phyloP scores from a whole-genome alignment of 176 grass and related monocot genomes.

The Triticum turgidum region DNA sequence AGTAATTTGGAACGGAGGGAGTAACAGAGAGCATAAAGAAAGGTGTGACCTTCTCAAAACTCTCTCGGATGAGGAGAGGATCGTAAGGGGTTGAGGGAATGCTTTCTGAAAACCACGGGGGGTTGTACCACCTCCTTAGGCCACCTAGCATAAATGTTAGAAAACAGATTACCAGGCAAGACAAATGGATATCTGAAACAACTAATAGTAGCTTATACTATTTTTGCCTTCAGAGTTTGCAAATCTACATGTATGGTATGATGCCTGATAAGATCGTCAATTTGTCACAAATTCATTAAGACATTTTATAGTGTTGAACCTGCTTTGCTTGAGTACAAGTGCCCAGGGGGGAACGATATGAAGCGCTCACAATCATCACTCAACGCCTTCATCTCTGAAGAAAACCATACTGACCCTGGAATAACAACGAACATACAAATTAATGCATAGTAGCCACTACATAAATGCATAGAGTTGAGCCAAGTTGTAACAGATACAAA shows the following conservation, averaged over 20 bases:
- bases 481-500: not conserved
- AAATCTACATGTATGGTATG: slow-evolving; percentile 4
- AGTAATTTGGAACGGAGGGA: too few relatives aligned
- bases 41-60: slow-evolving; percentile 72
- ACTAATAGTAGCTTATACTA: not conserved
- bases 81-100: slow-evolving; percentile 86
- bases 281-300: slow-evolving; percentile 8
- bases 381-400: slow-evolving; percentile 98
- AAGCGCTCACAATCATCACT: slow-evolving; percentile 99
- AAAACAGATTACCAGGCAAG: slow-evolving; percentile 9
- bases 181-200: slow-evolving; percentile 24
- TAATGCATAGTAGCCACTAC: slow-evolving; percentile 1
- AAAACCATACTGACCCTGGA: slow-evolving; percentile 96
- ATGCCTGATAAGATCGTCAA: not conserved
- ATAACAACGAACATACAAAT: slow-evolving; percentile 20
- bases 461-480: not conserved
- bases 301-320: slow-evolving; percentile 47
- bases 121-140: slow-evolving; percentile 92
- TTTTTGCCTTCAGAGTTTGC: not conserved
- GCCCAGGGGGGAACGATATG: slow-evolving; percentile 89
- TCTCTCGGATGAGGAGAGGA: slow-evolving; percentile 60
- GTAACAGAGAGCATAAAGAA: slow-evolving; percentile 21
- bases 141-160: slow-evolving; percentile 46
- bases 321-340: slow-evolving; percentile 96
- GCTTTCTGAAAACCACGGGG: slow-evolving; percentile 82